Evolutionary conservation across 805 yeast genomes (phyloP), one percentile per base, ranked within the genome.

Genomic region (Kodamaea leandrae): DNA sequence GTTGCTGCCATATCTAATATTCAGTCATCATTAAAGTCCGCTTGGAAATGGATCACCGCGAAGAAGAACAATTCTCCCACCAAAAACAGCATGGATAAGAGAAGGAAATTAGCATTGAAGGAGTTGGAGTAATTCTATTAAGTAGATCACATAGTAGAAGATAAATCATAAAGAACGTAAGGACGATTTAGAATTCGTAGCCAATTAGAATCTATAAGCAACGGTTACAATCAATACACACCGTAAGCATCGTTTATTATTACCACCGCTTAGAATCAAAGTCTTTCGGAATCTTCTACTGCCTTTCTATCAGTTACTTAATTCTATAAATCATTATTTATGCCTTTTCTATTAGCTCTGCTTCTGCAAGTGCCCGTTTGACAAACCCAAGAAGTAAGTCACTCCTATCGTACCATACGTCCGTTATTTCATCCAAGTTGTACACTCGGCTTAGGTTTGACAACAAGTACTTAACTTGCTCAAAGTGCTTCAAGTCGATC

Each of bases 91-190:
- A 62, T 70, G 63, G 74, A 69, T 39, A 61, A 58, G 41, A 57
- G 74, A 51, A 55, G 74, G 40, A 65, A 68, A 40, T 49, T 64
- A 34, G 74, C 74, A 7, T 48, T 69, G 45, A 61, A 61, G 48
- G 71, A 66, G 48, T 50, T 70, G 35, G 74, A 67, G 32, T 62
- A 51, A 24, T n/a, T n/a, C n/a, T n/a, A n/a, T n/a, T n/a, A n/a
- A n/a, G n/a, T n/a, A n/a, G n/a, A n/a, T n/a, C n/a, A n/a, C n/a
- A n/a, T n/a, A n/a, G n/a, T n/a, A n/a, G n/a, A n/a, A n/a, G n/a
- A n/a, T n/a, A n/a, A n/a, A n/a, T n/a, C n/a, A n/a, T n/a, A n/a
- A n/a, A n/a, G n/a, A n/a, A n/a, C n/a, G n/a, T n/a, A n/a, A n/a
- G n/a, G n/a, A n/a, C n/a, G n/a, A n/a, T n/a, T n/a, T n/a, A n/a